Percentiles rank a stretch among this genome's conserved stretches.
These are phyloP conservation scores for Xerocomus nothofagi DNA, from an alignment of 1,284 basidiomycete genomes.

Conservation along the genomic window DNA sequence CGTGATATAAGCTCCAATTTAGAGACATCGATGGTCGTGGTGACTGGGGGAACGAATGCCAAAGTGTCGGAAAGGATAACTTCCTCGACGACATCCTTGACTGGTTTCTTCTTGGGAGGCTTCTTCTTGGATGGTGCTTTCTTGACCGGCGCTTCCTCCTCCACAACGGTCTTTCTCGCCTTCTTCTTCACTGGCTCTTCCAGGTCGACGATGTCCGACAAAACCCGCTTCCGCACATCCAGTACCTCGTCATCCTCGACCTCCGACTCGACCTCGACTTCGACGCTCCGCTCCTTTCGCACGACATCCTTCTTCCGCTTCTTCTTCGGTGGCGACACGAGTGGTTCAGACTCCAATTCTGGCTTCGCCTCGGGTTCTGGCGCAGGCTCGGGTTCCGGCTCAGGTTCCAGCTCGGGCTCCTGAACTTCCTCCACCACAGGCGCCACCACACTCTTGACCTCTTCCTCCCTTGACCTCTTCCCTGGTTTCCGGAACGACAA, in stretches of 20 bases:
- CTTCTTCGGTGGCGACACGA: conserved; percentile 44
- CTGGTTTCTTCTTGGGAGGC: conserved; percentile 34
- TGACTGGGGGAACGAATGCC: conserved; percentile 49
- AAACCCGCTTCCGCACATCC: conserved; percentile 37
- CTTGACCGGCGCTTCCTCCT: conserved; percentile 37
- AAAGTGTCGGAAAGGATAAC: conserved; percentile 52
- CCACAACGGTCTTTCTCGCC: conserved; percentile 26
- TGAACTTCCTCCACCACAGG: conserved; percentile 36
- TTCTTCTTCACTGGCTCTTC: conserved; percentile 45
- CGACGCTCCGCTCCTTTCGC: conserved; percentile 36
- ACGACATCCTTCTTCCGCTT: conserved; percentile 42
- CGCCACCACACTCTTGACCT: conserved; percentile 25
- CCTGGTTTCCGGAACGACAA: conserved; percentile 69
- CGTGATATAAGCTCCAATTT: conserved; percentile 43
- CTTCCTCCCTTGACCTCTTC: conserved; percentile 43
- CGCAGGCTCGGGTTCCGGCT: conserved; percentile 30
- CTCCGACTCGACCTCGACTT: conserved; percentile 48
- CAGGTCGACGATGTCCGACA: conserved; percentile 36
- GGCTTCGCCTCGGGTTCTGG: conserved; percentile 41
- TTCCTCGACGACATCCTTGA: conserved; percentile 44
- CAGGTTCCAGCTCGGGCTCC: conserved; percentile 39
- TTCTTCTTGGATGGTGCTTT: conserved; percentile 40
- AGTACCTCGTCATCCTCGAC: conserved; percentile 37
- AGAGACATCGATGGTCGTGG: conserved; percentile 51
- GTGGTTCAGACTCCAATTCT: conserved; percentile 34